Evolutionary conservation across 1,284 basidiomycete genomes (phyloP), one percentile per base, ranked within the genome.

Genomic region (Pseudozyma sp.): DNA sequence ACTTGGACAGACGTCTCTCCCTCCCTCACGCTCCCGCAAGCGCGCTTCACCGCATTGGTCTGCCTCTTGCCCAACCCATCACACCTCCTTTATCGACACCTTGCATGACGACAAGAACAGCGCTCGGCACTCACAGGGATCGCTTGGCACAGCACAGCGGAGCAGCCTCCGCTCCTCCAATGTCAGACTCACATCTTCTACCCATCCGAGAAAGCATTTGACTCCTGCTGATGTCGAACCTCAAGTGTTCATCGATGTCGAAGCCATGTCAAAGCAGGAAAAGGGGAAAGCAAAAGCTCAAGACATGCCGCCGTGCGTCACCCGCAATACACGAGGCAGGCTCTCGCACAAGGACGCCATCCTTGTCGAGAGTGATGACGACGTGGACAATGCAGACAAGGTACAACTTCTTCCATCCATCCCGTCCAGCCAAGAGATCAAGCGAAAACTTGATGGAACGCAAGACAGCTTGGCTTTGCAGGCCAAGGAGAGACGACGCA

Each of bases 211-310:
- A 9, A 9, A 11, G 5, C 48, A 34, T n/a, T 9, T 29, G 16
- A 19, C 13, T 11, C 19, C 30, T 24, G 31, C 30, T n/a, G 33
- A 37, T 9, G 40, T 34, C 16, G 44, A n/a, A 24, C 37, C n/a
- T 13, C n/a, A 33, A 6, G 14, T 39, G n/a, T 16, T 33, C 4
- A 37, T 49, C 57, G 35, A 50, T 11, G 30, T 53, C 11, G 8
- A 37, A 13, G 5, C 19, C n/a, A 11, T 29, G 17, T 4, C 13
- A 35, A 29, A 11, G 43, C 24, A 17, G 35, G 33, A 43, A 44
- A 57, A 60, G 17, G 68, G 68, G 37, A 70, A 70, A 40, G 68
- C 24, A 40, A 65, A 51, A 44, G 62, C 62, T 14, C 54, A 11
- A 10, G 56, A 70, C 5, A 7, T 19, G 3, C 34, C 57, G 8